These are phyloP conservation scores for Udeniomyces megalosporus DNA, from an alignment of 768 basidiomycete genomes.

Conservation along the genomic window DNA sequence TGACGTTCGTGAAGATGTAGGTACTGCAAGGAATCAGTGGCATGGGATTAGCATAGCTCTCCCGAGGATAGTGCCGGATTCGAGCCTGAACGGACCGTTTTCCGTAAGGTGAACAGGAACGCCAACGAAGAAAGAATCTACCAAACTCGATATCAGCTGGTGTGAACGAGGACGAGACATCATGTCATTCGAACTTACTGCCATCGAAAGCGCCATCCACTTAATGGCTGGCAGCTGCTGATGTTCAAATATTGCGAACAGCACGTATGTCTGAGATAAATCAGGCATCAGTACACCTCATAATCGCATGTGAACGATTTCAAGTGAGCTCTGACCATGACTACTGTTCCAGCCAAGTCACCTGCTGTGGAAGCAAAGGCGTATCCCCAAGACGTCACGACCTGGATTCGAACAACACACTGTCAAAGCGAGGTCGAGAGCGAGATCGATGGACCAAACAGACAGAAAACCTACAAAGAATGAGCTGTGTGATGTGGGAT, in stretches of 20 bases:
- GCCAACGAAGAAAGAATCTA: slow-evolving; percentile 56
- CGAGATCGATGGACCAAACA: slow-evolving; percentile 23
- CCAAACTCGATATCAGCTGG: not conserved
- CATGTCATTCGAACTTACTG: not conserved
- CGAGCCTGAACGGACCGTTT: too few relatives aligned
- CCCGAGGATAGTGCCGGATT: too few relatives aligned
- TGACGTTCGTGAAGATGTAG: too few relatives aligned
- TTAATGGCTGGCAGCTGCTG: slow-evolving; percentile 63
- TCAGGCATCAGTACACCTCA: not conserved
- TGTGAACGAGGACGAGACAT: not conserved
- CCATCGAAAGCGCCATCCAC: slow-evolving; percentile 57
- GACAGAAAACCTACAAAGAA: slow-evolving; percentile 35
- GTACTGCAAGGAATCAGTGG: too few relatives aligned
- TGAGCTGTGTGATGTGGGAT: too few relatives aligned
- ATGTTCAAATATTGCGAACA: slow-evolving; percentile 72
- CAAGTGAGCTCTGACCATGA: not conserved
- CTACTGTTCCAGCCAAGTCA: slow-evolving; percentile 79
- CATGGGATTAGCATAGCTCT: too few relatives aligned
- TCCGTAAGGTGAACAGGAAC: not conserved
- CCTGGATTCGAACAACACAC: slow-evolving; percentile 70
- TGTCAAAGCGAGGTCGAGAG: slow-evolving; percentile 8
- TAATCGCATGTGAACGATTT: not conserved
- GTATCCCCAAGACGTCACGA: slow-evolving; percentile 41
- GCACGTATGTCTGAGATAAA: slow-evolving; percentile 62
- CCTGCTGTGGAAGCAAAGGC: slow-evolving; percentile 80